phyloP scores from a whole-genome alignment of 2,329 filamentous ascomycete genomes.

The Pseudocercospora macadamiae region DNA sequence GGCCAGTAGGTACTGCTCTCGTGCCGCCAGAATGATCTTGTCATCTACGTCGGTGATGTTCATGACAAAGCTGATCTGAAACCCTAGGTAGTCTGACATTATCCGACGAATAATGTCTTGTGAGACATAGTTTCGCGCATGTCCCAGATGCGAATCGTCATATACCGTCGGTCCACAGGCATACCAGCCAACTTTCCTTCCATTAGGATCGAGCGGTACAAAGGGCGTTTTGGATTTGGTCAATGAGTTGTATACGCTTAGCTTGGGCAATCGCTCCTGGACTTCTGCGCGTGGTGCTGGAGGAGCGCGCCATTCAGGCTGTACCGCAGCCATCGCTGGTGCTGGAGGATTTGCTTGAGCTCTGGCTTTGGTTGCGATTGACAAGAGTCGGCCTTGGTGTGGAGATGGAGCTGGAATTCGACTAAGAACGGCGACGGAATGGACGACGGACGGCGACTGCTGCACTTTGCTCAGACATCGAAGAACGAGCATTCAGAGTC shows the following conservation, averaged over 20 bases:
- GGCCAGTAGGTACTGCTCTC: slow-evolving; percentile 76
- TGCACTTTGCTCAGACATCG: slow-evolving; percentile 8
- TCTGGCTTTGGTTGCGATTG: slow-evolving; percentile 3
- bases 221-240: slow-evolving; percentile 75
- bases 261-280: slow-evolving; percentile 49
- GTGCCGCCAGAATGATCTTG: slow-evolving; percentile 65
- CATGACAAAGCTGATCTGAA: slow-evolving; percentile 84
- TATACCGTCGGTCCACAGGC: slow-evolving; percentile 83
- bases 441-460: slow-evolving; percentile 7
- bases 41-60: slow-evolving; percentile 83
- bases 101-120: slow-evolving; percentile 87
- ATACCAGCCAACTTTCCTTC: slow-evolving; percentile 78
- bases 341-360: neutral
- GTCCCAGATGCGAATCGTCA: slow-evolving; percentile 79
- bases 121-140: slow-evolving; percentile 87
- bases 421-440: neutral
- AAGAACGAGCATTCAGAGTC: neutral
- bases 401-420: neutral
- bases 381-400: neutral
- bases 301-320: slow-evolving; percentile 40
- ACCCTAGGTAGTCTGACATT: slow-evolving; percentile 79
- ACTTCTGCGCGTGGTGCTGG: slow-evolving; percentile 37
- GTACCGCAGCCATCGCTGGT: slow-evolving; percentile 23
- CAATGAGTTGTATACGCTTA: slow-evolving; percentile 81
- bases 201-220: slow-evolving; percentile 68